Base-by-base conservation (phyloP, 306 rosid species). In the Vigna mungo region DNA sequence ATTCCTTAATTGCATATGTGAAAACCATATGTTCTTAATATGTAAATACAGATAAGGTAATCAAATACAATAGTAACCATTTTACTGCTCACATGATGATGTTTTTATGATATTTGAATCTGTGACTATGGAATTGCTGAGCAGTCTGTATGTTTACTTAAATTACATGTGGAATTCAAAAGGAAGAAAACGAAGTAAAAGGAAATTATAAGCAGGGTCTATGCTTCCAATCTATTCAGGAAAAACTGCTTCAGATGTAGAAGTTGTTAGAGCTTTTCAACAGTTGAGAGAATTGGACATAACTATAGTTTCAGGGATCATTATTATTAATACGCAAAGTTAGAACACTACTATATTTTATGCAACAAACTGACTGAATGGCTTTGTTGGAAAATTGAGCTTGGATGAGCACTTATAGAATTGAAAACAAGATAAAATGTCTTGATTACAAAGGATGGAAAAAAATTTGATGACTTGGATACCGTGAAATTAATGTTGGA, bases 331-430 rank as follows among this genome's bases (percentile, higher is more conserved):
- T 76, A 76, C 37, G 43, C 55, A 16, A 37, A 37, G 25, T 7
- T 41, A 56, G 49, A 76, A 20, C 27, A 51, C 30, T 49, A 36
- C 9, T 36, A 76, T 36, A 20, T 49, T 75, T 53, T 76, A 51
- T 23, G 65, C 16, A 21, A 65, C 21, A 54, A 36, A 23, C 11
- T 25, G 39, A 62, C 4, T 62, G 59, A 4, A 41, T 67, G 14
- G 16, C 58, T 10, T 52, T 5, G 64, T 18, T 32, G 11, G 65
- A 23, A 76, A 64, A 9, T 36, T 63, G 64, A 48, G 18, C 72
- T 10, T 23, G 18, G 65, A 36, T 52, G 44, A 36, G 65, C 56
- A 52, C n/a, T 43, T 58, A 41, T 43, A 12, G 55, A 59, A 43
- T 74, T 59, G 58, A 14, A 17, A 75, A 75, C 62, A 55, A 21